These are phyloP conservation scores for Echites panduratus DNA, from an alignment of 257 asterid genomes.

Conservation along the genomic window DNA sequence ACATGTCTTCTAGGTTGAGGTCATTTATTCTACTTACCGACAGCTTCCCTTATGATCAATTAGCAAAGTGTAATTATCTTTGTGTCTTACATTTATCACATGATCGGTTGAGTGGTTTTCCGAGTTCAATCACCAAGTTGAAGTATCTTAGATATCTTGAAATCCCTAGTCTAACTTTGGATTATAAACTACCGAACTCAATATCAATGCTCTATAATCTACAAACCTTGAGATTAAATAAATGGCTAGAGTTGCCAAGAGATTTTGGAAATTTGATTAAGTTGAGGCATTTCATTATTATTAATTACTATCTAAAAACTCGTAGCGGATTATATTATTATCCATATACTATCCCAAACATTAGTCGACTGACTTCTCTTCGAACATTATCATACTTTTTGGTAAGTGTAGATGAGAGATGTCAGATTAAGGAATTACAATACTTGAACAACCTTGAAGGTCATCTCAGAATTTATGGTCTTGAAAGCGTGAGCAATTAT, in stretches of 20 bases:
- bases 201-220: constrained; percentile 18
- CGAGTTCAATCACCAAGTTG: constrained; percentile 8
- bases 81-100: constrained; percentile 12
- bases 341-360: background rate
- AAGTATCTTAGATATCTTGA: constrained; percentile 24
- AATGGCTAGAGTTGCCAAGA: background rate
- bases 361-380: background rate
- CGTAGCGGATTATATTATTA: background rate
- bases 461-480: constrained; percentile 10
- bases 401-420: background rate
- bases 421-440: background rate
- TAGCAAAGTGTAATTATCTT: too few relatives aligned
- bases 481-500: background rate
- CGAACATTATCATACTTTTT: constrained; percentile 10
- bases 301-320: constrained; percentile 6
- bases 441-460: constrained; percentile 13
- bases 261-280: background rate
- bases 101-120: background rate
- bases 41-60: too few relatives aligned
- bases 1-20: background rate
- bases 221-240: constrained; percentile 3
- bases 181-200: constrained; percentile 7
- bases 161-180: background rate
- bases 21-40: background rate
- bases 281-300: constrained; percentile 15